phyloP scores from a whole-genome alignment of 2,329 filamentous ascomycete species.

The Periconia digitata region DNA sequence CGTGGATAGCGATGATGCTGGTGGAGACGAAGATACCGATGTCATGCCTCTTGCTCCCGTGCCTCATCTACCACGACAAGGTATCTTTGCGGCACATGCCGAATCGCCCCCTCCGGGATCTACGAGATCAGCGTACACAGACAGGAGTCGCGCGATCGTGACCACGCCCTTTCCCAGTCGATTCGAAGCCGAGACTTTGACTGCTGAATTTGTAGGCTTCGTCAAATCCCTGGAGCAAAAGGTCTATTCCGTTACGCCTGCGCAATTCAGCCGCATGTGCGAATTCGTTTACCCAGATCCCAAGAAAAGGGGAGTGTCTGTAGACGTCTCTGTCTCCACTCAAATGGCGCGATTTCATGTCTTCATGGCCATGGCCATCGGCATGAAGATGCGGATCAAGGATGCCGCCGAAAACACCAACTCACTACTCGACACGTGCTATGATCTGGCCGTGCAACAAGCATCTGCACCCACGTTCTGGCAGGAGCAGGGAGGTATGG shows the following conservation, averaged over 20 bases:
- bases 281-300: constrained; percentile 37
- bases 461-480: constrained; percentile 32
- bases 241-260: constrained; percentile 26
- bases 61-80: constrained; percentile 31
- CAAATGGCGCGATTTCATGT: constrained; percentile 41
- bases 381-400: constrained; percentile 38
- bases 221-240: constrained; percentile 27
- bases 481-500: constrained; percentile 35
- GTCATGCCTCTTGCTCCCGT: constrained; percentile 27
- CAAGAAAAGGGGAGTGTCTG: constrained; percentile 14
- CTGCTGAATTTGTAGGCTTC: constrained; percentile 34
- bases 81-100: constrained; percentile 31
- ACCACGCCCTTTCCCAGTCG: constrained; percentile 35
- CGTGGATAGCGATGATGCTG: constrained; percentile 30
- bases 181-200: constrained; percentile 41
- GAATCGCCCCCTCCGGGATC: constrained; percentile 29
- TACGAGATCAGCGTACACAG: constrained; percentile 32
- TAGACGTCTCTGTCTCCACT: constrained; percentile 25
- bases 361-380: constrained; percentile 40
- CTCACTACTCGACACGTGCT: constrained; percentile 37
- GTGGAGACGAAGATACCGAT: constrained; percentile 33
- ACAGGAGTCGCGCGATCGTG: constrained; percentile 34
- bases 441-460: constrained; percentile 41
- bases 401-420: constrained; percentile 33
- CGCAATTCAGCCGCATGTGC: constrained; percentile 31